phyloP scores from a whole-genome alignment of 768 basidiomycete species.

The Sporobolomyces roseus region DNA sequence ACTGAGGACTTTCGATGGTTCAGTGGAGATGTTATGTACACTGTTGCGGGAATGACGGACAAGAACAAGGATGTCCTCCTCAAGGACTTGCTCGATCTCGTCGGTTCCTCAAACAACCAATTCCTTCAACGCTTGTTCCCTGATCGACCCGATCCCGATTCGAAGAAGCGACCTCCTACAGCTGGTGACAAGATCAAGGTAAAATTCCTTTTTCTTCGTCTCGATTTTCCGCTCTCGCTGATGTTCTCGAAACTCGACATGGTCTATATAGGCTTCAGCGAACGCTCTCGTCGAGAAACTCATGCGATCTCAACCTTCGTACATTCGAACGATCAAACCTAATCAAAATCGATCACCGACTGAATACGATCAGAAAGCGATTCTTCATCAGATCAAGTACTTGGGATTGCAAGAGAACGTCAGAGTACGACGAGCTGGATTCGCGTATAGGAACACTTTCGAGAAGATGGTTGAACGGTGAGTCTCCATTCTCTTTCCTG shows the following conservation, averaged over 20 bases:
- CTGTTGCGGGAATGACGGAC: slow-evolving; percentile 95
- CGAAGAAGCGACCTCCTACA: slow-evolving; percentile 96
- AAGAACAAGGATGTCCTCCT: slow-evolving; percentile 98
- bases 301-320: slow-evolving; percentile 94
- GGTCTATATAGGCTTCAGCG: slow-evolving; percentile 67
- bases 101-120: slow-evolving; percentile 70
- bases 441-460: slow-evolving; percentile 96
- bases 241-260: too few relatives aligned
- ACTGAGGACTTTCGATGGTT: not conserved
- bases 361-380: slow-evolving; percentile 91
- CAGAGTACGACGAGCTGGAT: slow-evolving; percentile 91
- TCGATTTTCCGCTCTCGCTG: not conserved
- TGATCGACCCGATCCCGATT: slow-evolving; percentile 89
- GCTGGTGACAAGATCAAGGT: slow-evolving; percentile 98
- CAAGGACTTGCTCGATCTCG: slow-evolving; percentile 88
- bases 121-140: slow-evolving; percentile 88
- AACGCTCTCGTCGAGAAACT: slow-evolving; percentile 93
- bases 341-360: slow-evolving; percentile 86
- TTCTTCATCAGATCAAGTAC: slow-evolving; percentile 98
- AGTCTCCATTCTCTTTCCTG: slow-evolving; percentile 9
- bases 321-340: slow-evolving; percentile 98
- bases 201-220: too few relatives aligned
- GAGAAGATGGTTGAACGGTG: slow-evolving; percentile 94
- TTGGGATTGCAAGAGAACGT: slow-evolving; percentile 98
- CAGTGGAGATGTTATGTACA: slow-evolving; percentile 92